Conservation (phyloP, 768 basidiomycete species). For the Galerina sulciceps region DNA sequence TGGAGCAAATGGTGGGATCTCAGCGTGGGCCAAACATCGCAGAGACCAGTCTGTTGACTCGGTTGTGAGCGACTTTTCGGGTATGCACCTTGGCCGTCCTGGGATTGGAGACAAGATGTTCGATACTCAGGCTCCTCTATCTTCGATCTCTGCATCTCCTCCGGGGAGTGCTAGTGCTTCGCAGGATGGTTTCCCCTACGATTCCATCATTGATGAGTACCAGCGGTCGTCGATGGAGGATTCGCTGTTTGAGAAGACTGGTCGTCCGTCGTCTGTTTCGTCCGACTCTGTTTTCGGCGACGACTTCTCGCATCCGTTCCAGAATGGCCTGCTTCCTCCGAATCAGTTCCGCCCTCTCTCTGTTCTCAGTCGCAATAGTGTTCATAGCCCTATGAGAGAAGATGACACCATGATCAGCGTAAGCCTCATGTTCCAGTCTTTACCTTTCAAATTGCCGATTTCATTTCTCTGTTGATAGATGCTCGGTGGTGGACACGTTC, state of each 20-base stretch:
- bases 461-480: constrained; percentile 48
- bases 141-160: constrained; percentile 71
- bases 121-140: constrained; percentile 59
- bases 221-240: constrained; percentile 46
- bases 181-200: constrained; percentile 29
- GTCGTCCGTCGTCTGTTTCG: constrained; percentile 50
- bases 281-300: constrained; percentile 68
- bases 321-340: constrained; percentile 42
- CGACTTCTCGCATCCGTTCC: constrained; percentile 39
- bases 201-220: constrained; percentile 58
- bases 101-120: constrained; percentile 91
- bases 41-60: constrained; percentile 69
- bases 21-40: constrained; percentile 63
- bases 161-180: constrained; percentile 41
- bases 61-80: constrained; percentile 64
- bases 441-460: constrained; percentile 6
- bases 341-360: constrained; percentile 69
- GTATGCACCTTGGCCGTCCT: constrained; percentile 61
- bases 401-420: constrained; percentile 87
- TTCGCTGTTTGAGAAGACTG: constrained; percentile 69
- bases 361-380: constrained; percentile 28
- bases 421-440: constrained; percentile 28
- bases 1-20: constrained; percentile 57
- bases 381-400: constrained; percentile 59
- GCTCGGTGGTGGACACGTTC: constrained; percentile 79